Evolutionary conservation across 2,329 filamentous ascomycete species (phyloP), one percentile per base, ranked within the genome.

Genomic region (Aspergillus sp.): DNA sequence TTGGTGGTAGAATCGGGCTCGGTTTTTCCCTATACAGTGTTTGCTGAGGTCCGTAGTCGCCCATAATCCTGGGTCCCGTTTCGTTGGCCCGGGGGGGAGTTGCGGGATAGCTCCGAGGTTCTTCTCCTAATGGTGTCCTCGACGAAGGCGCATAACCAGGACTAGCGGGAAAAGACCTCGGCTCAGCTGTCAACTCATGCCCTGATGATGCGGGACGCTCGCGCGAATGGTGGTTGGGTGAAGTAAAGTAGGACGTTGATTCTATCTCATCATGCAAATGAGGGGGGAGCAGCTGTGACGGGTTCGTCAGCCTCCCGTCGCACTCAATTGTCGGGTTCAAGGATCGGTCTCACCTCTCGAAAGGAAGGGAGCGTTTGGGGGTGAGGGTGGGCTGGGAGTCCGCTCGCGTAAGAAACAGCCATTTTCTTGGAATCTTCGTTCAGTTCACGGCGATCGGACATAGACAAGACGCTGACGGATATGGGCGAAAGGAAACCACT

Each of bases 231-330:
- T 47, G 42, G 24, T 44, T 46, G 11, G 52, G 48, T 6, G 52
- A 45, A 26, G 42, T 45, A 34, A 49, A 49, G 39, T 54, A 60
- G 39, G 57, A 46, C 8, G 52, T 53, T 14, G 58, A 60, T 20
- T 63, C 59, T 37, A 63, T 63, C 38, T 60, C 59, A 39, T 61
- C 57, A 37, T 62, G 59, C 7, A 63, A 49, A 39, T 63, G 56
- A 35, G 57, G 48, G 15, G 59, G 59, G 10, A 63, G 55, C 8
- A 63, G 47, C 59, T 63, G 29, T 7, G 17, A 12, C 11, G 10
- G n/a, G n/a, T n/a, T n/a, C n/a, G 26, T 47, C 33, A 48, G 40
- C 34, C 12, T 38, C 14, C 24, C 8, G 28, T 8, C 11, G 15
- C 15, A 10, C 17, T 12, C 25, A 30, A 10, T n/a, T n/a, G 10